Base-by-base conservation (phyloP, 2,329 filamentous ascomycete genomes). In the Mycosphaerella sp. region DNA sequence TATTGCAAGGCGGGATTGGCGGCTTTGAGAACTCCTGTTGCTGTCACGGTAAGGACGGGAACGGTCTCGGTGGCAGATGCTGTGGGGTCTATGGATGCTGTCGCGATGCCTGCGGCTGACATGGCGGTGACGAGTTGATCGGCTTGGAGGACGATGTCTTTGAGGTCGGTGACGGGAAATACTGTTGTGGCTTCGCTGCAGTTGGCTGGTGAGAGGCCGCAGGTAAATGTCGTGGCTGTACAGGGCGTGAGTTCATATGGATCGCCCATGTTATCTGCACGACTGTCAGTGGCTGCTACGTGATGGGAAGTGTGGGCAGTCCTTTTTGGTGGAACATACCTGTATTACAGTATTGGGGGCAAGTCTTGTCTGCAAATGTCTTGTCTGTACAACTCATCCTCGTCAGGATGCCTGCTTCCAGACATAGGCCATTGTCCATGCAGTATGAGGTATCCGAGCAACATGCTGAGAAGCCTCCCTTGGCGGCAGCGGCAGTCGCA, bases 341-440 rank as follows among this genome's bases (percentile, higher is more conserved):
- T 35, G 46, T 55, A 17, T 50, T 57, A 37, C 55, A 57, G 37
- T 57, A 57, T 28, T 53, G 52, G 1, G 52, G 45, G 32, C 55
- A 57, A 13, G 42, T 46, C 17, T 41, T 41, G 7, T 51, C 43
- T 8, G 43, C 41, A 46, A 53, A 57, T 7, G 36, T 52, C 46
- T 55, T 46, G 16, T 57, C 55, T 12, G 55, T 57, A 27, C 55
- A 57, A 34, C 45, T 50, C 30, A 49, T 48, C 9, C 55, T 50
- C 21, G 46, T 51, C 8, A 57, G 27, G n/a, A 57, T 53, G 21
- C 52, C 52, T 5, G 46, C 52, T 17, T 54, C 52, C 27, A 57
- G 36, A 37, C 55, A 57, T 28, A 57, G 36, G 4, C 55, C 55
- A 36, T 57, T 57, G 16, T 50, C 48, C 54, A 57, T 44, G 37